Conservation (phyloP, 306 rosid species). For the Castanea sativa region DNA sequence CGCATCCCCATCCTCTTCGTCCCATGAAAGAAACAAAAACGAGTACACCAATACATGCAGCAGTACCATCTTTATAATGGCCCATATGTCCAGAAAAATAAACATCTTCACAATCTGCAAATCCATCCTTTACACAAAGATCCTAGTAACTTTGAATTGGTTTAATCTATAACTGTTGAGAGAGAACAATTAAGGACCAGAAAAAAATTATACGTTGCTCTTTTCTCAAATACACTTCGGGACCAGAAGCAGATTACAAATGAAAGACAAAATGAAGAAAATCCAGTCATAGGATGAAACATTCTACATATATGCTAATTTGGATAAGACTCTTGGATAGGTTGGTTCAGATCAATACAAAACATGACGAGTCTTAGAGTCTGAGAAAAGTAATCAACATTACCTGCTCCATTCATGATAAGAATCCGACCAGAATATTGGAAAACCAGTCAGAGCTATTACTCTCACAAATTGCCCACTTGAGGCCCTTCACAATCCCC, state of each 20-base stretch:
- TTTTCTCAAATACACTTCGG: neutral
- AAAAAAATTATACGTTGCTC: neutral
- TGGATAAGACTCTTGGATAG: constrained; percentile 24
- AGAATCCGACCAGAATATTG: too few species aligned
- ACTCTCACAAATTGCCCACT: too few species aligned
- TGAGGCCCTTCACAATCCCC: too few species aligned
- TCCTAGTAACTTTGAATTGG: neutral
- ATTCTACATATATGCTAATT: neutral
- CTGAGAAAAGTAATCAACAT: too few species aligned
- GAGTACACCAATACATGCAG: neutral
- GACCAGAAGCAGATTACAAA: neutral
- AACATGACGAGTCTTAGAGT: neutral
- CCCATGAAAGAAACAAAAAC: neutral
- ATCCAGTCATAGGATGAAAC: neutral
- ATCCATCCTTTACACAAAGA: neutral
- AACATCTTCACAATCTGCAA: neutral
- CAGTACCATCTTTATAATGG: neutral
- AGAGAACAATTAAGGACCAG: neutral
- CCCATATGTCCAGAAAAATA: neutral
- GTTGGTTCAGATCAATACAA: constrained; percentile 1
- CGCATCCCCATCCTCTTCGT: too few species aligned
- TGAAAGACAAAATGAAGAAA: neutral
- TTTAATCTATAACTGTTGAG: neutral
- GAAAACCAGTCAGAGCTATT: too few species aligned
- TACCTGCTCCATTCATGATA: too few species aligned